Evolutionary conservation across 805 yeast genomes (phyloP).

Genomic region (Lipomyces lipofer): DNA sequence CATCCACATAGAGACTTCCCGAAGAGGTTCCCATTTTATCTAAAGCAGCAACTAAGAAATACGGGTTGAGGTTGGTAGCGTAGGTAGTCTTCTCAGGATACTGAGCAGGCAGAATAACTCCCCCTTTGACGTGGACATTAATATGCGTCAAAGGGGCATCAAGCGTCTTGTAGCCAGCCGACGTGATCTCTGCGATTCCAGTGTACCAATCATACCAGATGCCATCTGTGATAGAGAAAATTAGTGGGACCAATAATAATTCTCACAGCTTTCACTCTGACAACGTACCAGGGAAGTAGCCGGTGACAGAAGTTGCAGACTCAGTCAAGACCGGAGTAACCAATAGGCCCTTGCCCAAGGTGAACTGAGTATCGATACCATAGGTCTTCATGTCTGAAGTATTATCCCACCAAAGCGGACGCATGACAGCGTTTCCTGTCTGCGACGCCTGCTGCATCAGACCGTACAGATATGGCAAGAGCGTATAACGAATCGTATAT

Average conservation of each 20-base stretch:
- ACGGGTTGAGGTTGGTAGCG: slow-evolving; percentile 73
- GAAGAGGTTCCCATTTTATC: slow-evolving; percentile 47
- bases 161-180: slow-evolving; percentile 30
- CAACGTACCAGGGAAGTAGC: slow-evolving; percentile 46
- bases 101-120: slow-evolving; percentile 59
- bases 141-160: slow-evolving; percentile 52
- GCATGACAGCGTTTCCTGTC: slow-evolving; percentile 60
- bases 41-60: slow-evolving; percentile 60
- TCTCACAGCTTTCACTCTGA: no score
- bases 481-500: slow-evolving; percentile 44
- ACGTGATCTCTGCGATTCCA: slow-evolving; percentile 41
- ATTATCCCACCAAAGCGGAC: slow-evolving; percentile 48
- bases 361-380: slow-evolving; percentile 69
- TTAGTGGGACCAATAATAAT: no score
- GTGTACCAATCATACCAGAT: slow-evolving; percentile 20
- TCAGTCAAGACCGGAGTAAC: slow-evolving; percentile 48
- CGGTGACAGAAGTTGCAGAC: slow-evolving; percentile 32
- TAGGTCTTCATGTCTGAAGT: slow-evolving; percentile 45
- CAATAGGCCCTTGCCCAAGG: slow-evolving; percentile 59
- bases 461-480: slow-evolving; percentile 69
- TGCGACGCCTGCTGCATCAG: slow-evolving; percentile 56
- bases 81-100: slow-evolving; percentile 53
- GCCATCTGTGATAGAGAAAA: background rate
- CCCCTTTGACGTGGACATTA: slow-evolving; percentile 53
- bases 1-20: slow-evolving; percentile 66